Evolutionary conservation across 148 eudicot species (phyloP).

Genomic region (Silene uniflora): DNA sequence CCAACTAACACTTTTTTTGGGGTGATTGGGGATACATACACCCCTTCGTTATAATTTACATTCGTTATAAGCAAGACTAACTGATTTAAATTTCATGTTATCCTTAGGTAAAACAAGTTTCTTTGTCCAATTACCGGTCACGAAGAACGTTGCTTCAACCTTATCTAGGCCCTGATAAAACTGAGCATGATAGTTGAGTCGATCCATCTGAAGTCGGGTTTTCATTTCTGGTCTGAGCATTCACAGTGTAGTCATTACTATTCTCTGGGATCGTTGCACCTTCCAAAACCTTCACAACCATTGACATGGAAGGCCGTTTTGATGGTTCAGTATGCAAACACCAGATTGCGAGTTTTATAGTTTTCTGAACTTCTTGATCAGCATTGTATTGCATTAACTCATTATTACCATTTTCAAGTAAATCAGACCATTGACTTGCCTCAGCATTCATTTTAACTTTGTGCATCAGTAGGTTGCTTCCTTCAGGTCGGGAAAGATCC

Average conservation of each 20-base stretch:
- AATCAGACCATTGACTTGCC: not conserved
- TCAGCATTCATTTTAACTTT: not conserved
- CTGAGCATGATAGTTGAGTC: not conserved
- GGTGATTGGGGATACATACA: too few species aligned
- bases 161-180: not conserved
- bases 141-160: not conserved
- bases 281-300: not conserved
- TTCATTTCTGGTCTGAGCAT: not conserved
- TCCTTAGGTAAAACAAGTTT: not conserved
- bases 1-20: too few species aligned
- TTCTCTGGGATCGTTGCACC: not conserved
- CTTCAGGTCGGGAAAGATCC: not conserved
- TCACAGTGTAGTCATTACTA: not conserved
- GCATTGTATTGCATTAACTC: not conserved
- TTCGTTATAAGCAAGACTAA: too few species aligned
- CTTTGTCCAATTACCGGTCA: not conserved
- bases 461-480: not conserved
- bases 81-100: not conserved
- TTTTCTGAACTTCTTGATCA: not conserved
- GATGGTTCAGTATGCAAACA: slow-evolving; percentile 16
- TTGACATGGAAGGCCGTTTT: slow-evolving; percentile 16
- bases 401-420: not conserved
- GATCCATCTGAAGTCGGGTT: not conserved
- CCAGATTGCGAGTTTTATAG: not conserved
- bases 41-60: too few species aligned